Evolutionary conservation across 768 basidiomycete species (phyloP).

Genomic region (Lactifluus volemus): DNA sequence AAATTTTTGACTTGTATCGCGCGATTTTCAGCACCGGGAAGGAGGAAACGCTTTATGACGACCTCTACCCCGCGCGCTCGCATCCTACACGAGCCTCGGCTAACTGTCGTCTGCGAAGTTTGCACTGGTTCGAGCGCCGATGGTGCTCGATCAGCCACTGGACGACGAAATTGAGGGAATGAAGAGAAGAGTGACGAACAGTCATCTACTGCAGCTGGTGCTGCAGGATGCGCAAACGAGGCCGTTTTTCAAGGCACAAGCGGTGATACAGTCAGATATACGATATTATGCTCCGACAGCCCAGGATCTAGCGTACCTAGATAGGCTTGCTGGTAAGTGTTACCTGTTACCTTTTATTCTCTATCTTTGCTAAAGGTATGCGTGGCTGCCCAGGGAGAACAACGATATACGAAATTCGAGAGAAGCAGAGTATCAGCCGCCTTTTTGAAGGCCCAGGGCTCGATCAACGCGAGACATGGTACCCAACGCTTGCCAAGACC

Average conservation of each 20-base stretch:
- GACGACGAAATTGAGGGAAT: too few relatives aligned
- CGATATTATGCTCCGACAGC: slow-evolving; percentile 39
- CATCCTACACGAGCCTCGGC: slow-evolving; percentile 28
- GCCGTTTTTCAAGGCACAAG: slow-evolving; percentile 95
- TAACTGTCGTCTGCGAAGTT: slow-evolving; percentile 49
- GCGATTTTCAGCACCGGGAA: slow-evolving; percentile 28
- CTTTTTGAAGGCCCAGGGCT: too few relatives aligned
- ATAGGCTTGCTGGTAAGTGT: slow-evolving; percentile 22
- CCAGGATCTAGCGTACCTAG: slow-evolving; percentile 78
- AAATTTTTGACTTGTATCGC: slow-evolving; percentile 23
- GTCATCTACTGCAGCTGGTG: too few relatives aligned
- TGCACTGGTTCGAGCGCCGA: slow-evolving; percentile 30
- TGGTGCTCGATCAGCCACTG: too few relatives aligned
- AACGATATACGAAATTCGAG: slow-evolving; percentile 40
- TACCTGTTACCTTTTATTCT: neutral
- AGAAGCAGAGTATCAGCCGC: slow-evolving; percentile 21
- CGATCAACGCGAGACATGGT: too few relatives aligned
- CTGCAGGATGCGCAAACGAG: slow-evolving; percentile 18
- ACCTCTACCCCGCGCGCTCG: slow-evolving; percentile 46
- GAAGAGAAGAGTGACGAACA: too few relatives aligned
- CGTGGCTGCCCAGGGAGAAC: slow-evolving; percentile 39
- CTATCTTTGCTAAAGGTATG: neutral
- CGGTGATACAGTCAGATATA: slow-evolving; percentile 58
- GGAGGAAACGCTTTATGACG: slow-evolving; percentile 79
- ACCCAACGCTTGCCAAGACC: slow-evolving; percentile 30